Evolutionary conservation across 2,329 filamentous ascomycete species (phyloP), one percentile per base, ranked within the genome.

Genomic region (Scopulariopsis brevicaulis): DNA sequence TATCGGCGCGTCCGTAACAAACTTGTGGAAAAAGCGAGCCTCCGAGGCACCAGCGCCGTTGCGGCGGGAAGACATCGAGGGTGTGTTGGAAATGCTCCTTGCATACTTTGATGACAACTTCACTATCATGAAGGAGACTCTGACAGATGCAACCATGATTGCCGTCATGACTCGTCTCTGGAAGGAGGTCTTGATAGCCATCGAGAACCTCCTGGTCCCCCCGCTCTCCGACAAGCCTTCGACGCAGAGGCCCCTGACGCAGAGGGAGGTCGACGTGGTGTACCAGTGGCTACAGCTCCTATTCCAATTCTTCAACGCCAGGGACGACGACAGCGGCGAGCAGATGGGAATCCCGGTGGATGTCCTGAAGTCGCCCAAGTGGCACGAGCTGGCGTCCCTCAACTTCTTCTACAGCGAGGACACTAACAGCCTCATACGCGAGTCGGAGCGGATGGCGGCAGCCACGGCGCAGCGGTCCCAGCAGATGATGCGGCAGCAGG

Each of bases 391-490:
- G 57, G 90, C 94, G 63, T 93, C 90, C 61, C 82, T 99, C 62
- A 96, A 96, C 75, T 99, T 97, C 79, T 99, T 97, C 78, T 99
- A 99, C 76, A 95, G 94, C 68, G 92, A 97, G 66, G 82, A 87
- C 35, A 96, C 91, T 1, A 89, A 95, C 61, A 92, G 89, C 65
- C 81, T 99, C 14, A 90, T 97, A 65, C 87, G 93, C 55, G 96
- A 90, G n/a, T 96, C 90, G 2, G 94, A 99, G 72, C 84, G 90
- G 58, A 99, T 99, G 89, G 93, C 92, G 3, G 86, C 89, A 2
- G 90, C 91, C 48, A 95, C 88, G 4, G 87, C 87, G 11, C 83
- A 89, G 60, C 83, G 87, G 34, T 79, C 81, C 18, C 87, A 95
- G 66, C 82, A 87, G 64, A 86, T 92, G 66, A 79, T 81, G 28